Conservation (phyloP, 108 stramenopile species). For the Pseudonitzschia multiseries region DNA sequence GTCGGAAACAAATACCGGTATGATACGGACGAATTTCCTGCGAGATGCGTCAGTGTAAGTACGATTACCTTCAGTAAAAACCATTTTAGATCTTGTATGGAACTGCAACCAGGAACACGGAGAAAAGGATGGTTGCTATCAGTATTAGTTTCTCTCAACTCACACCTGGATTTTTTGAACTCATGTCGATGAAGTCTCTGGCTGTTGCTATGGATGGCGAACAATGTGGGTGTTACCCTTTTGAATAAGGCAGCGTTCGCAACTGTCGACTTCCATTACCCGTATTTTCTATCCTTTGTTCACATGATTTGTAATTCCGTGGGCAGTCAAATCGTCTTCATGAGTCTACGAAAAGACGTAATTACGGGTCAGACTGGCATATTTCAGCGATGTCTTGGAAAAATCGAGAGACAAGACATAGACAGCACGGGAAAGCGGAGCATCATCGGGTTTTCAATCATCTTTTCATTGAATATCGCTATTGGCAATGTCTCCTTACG, state of each 20-base stretch:
- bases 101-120: neutral
- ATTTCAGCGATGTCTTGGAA: slow-evolving; percentile 50
- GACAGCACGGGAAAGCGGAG: slow-evolving; percentile 47
- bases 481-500: slow-evolving; percentile 79
- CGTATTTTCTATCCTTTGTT: slow-evolving; percentile 78
- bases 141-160: neutral
- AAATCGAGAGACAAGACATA: slow-evolving; percentile 48
- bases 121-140: too few relatives aligned
- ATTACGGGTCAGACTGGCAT: slow-evolving; percentile 26
- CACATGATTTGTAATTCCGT: slow-evolving; percentile 83
- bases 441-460: slow-evolving; percentile 64
- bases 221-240: slow-evolving; percentile 85
- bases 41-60: slow-evolving; percentile 28
- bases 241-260: slow-evolving; percentile 87
- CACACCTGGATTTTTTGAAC: neutral
- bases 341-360: slow-evolving; percentile 22
- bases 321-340: slow-evolving; percentile 55
- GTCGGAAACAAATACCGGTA: neutral
- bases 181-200: slow-evolving; percentile 33
- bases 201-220: slow-evolving; percentile 70
- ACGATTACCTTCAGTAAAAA: neutral
- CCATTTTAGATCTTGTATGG: neutral
- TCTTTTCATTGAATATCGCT: slow-evolving; percentile 87
- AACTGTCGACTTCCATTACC: slow-evolving; percentile 83
- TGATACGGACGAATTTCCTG: neutral